These are phyloP conservation scores for Parietichytrium sp. DNA, from an alignment of 108 stramenopile genomes.

Conservation along the genomic window DNA sequence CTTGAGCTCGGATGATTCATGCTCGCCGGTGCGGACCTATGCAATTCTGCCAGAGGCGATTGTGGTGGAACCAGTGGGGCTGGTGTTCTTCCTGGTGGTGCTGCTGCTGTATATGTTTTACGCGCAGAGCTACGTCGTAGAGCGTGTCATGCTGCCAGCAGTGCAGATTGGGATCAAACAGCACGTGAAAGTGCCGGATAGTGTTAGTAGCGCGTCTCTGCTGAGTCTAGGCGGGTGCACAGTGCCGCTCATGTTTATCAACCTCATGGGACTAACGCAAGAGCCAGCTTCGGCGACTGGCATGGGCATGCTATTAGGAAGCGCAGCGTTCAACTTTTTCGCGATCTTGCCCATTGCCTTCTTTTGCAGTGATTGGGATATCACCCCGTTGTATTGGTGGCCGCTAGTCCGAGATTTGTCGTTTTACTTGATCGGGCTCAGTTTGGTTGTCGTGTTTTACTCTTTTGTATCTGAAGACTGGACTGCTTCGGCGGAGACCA, in stretches of 20 bases:
- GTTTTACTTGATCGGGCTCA: background rate
- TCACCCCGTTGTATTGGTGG: background rate
- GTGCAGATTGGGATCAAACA: conserved; percentile 2
- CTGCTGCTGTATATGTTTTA: background rate
- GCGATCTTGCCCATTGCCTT: background rate
- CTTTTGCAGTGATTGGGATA: background rate
- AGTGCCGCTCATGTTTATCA: conserved; percentile 9
- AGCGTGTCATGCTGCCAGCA: background rate
- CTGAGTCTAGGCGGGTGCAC: background rate
- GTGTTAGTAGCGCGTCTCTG: background rate
- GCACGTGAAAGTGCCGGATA: background rate
- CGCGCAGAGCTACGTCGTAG: conserved; percentile 7
- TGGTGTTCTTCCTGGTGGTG: background rate
- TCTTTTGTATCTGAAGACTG: background rate
- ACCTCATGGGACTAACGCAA: background rate
- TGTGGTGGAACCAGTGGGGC: background rate
- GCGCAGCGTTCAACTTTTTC: conserved; percentile 2
- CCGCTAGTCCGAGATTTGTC: background rate
- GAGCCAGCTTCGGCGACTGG: background rate
- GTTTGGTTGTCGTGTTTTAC: background rate
- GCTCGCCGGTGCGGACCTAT: no score
- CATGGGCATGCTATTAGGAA: background rate
- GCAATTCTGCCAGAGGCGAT: no score
- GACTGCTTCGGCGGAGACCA: background rate
- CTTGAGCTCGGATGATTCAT: no score